Evolutionary conservation across 345 rosid species (phyloP), one percentile per base, ranked within the genome.

Genomic region (Firmiana major): DNA sequence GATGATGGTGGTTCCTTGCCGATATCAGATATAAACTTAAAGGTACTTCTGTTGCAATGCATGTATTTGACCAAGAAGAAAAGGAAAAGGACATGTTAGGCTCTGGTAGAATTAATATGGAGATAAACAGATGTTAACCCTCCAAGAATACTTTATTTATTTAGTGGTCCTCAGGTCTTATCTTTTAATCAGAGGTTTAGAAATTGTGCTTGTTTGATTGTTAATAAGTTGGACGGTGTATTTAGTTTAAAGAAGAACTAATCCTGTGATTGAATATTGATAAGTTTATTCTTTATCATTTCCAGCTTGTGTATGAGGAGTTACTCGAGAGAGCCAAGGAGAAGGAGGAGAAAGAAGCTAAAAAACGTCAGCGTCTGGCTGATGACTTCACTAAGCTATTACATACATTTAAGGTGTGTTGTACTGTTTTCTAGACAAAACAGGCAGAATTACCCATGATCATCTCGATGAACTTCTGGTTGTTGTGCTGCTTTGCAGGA

Each of bases 271-370:
- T 49, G 24, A 31, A 49, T 51, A 17, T 51, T 49, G 74, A 49
- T 49, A 74, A 63, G n/a, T 77, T 71, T 9, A 66, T 60, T 78
- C 9, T 38, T 53, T 63, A 28, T 85, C 74, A 54, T 64, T 63
- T 84, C 53, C 85, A 96, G 99, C 97, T 94, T 83, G 81, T 96
- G 71, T 96, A 82, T 55, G 93, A 92, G 73, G 99, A 96, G 70
- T 77, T 94, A 74, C 82, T 90, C 42, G 97, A 92, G 83, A 89
- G 97, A 83, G 89, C 87, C 42, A 94, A 87, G 89, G 98, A 96
- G 83, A 96, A 96, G 84, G 97, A 96, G 80, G 98, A 89, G 83
- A 96, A 92, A 86, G 99, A 94, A 84, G 97, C 93, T 55, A 92
- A 90, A 88, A 96, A 89, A 85, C 89, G 89, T 68, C 97, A 91